These are phyloP conservation scores for Candida sonorensis DNA, from an alignment of 805 yeast genomes.

Conservation along the genomic window DNA sequence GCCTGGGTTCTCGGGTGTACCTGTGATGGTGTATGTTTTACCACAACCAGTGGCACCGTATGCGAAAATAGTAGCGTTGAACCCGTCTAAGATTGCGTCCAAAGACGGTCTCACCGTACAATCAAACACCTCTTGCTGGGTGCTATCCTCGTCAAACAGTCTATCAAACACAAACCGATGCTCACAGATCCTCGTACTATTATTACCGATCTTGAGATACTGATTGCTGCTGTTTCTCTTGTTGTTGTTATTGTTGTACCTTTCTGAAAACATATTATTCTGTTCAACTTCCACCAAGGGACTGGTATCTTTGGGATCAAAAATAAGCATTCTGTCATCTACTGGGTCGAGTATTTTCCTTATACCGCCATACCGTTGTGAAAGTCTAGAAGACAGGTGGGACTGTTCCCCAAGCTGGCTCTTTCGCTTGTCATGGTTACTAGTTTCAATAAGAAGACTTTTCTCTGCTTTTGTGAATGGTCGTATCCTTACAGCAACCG, in stretches of 20 bases:
- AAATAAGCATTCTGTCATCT: slow-evolving; percentile 78
- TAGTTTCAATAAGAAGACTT: too few species aligned
- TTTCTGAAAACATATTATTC: slow-evolving; percentile 7
- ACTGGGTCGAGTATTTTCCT: slow-evolving; percentile 72
- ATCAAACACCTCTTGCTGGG: slow-evolving; percentile 63
- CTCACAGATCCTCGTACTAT: slow-evolving; percentile 51
- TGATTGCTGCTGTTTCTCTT: slow-evolving; percentile 9
- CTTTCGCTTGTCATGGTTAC: too few species aligned
- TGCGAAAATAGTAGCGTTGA: slow-evolving; percentile 87
- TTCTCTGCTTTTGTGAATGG: slow-evolving; percentile 68
- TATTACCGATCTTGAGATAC: too few species aligned
- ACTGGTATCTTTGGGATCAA: slow-evolving; percentile 75
- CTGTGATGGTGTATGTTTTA: slow-evolving; percentile 88
- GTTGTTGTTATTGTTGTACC: slow-evolving; percentile 1
- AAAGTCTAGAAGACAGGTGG: too few species aligned
- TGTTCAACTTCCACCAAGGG: slow-evolving; percentile 48
- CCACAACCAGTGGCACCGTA: slow-evolving; percentile 99
- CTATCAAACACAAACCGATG: slow-evolving; percentile 78
- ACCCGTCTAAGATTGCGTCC: slow-evolving; percentile 74
- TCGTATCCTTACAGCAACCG: slow-evolving; percentile 75
- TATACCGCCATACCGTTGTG: slow-evolving; percentile 36
- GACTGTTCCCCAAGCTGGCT: too few species aligned
- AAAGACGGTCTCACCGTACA: slow-evolving; percentile 66
- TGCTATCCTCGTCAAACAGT: slow-evolving; percentile 57
- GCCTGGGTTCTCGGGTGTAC: slow-evolving; percentile 68